Conservation (phyloP, 169 alveolate species). For the Cryptosporidium sp. region DNA sequence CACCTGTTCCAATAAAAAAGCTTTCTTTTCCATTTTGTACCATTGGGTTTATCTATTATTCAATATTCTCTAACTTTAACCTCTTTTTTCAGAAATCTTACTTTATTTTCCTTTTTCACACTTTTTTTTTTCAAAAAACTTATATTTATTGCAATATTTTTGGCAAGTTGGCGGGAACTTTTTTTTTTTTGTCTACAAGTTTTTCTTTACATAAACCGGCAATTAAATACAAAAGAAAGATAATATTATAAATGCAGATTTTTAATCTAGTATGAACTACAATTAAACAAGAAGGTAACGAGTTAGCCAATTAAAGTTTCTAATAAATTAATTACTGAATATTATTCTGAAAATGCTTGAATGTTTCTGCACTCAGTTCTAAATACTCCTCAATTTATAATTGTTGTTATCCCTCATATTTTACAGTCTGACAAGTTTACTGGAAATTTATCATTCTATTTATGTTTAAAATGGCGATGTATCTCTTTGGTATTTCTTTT, state of each 20-base stretch:
- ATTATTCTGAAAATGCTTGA: no score
- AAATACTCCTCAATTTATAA: no score
- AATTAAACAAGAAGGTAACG: no score
- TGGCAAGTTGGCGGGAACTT: constrained; percentile 2
- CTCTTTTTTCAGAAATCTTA: not conserved
- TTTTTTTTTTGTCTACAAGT: not conserved
- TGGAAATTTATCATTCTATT: not conserved
- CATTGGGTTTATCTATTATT: not conserved
- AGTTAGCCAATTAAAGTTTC: no score
- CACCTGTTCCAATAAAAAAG: constrained; percentile 28
- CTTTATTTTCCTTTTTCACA: not conserved
- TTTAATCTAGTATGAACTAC: no score
- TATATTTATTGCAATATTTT: not conserved
- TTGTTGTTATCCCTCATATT: no score
- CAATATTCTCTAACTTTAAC: not conserved
- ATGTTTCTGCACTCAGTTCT: no score
- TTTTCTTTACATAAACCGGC: not conserved
- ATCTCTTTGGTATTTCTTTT: not conserved
- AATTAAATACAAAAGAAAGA: not conserved
- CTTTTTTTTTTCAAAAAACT: not conserved
- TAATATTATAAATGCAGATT: no score
- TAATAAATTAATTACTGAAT: no score
- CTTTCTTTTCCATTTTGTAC: not conserved
- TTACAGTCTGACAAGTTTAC: no score
- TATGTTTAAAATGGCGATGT: not conserved